phyloP scores from a whole-genome alignment of 495 filamentous ascomycete species.

The Aspergillus cristatus region DNA sequence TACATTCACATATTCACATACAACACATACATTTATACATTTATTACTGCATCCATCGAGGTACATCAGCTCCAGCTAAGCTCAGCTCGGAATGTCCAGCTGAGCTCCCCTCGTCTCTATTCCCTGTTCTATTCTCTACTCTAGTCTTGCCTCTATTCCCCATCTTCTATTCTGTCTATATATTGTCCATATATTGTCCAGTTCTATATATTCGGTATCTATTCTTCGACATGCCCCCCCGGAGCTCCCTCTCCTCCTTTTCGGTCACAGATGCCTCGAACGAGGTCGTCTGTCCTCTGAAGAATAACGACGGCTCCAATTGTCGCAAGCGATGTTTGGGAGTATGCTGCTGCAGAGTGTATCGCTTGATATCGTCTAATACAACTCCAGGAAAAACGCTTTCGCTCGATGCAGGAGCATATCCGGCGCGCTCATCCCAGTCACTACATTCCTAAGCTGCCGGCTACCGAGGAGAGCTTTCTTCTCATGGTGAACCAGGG shows the following conservation, averaged over 20 bases:
- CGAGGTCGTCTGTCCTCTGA: slow-evolving; percentile 93
- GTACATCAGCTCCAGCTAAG: too few relatives aligned
- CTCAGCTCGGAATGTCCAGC: too few relatives aligned
- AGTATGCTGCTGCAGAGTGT: slow-evolving; percentile 65
- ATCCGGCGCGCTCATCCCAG: slow-evolving; percentile 96
- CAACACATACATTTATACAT: too few relatives aligned
- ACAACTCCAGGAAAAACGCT: slow-evolving; percentile 74
- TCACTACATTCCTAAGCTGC: slow-evolving; percentile 97
- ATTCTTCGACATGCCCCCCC: slow-evolving; percentile 59
- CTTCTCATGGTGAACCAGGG: slow-evolving; percentile 86
- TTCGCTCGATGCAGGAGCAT: slow-evolving; percentile 99
- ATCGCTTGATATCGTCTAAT: slow-evolving; percentile 6
- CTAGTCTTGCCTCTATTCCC: too few relatives aligned
- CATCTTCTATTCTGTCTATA: too few relatives aligned
- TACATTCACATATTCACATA: too few relatives aligned
- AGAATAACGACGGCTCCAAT: slow-evolving; percentile 92
- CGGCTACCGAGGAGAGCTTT: slow-evolving; percentile 98
- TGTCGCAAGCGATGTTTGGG: slow-evolving; percentile 97
- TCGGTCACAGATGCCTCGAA: slow-evolving; percentile 86
- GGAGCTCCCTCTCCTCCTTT: slow-evolving; percentile 82
- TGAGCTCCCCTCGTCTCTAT: too few relatives aligned
- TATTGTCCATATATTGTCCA: too few relatives aligned
- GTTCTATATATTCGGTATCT: too few relatives aligned
- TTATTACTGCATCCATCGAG: too few relatives aligned
- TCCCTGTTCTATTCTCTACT: too few relatives aligned